Evolutionary conservation across 441 rosid species (phyloP).

Genomic region (Syzygium syzygioides): DNA sequence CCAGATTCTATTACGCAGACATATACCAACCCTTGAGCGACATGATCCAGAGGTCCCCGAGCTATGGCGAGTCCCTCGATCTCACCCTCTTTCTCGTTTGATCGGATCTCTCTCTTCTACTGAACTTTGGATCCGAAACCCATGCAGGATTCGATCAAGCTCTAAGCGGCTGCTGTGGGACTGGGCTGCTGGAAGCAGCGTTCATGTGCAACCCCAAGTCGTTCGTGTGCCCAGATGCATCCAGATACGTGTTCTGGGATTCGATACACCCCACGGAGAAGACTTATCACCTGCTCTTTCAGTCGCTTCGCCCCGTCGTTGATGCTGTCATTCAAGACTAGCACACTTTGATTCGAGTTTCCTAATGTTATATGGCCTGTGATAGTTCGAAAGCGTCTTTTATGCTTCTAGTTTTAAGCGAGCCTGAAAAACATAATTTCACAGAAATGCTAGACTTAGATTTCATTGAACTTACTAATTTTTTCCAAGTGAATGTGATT

Average conservation of each 20-base stretch:
- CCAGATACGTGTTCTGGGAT: constrained; percentile 71
- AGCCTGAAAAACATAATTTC: neutral
- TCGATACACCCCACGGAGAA: constrained; percentile 75
- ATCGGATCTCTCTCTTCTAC: neutral
- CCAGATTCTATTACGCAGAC: constrained; percentile 30
- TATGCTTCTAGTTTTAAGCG: neutral
- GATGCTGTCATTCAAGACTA: constrained; percentile 19
- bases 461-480: too few species aligned
- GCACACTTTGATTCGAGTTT: neutral
- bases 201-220: constrained; percentile 59
- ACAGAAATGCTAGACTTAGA: too few species aligned
- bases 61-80: constrained; percentile 26
- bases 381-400: neutral
- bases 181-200: constrained; percentile 54
- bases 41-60: constrained; percentile 32
- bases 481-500: neutral
- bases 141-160: constrained; percentile 48
- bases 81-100: neutral
- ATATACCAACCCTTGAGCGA: constrained; percentile 23
- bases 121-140: neutral
- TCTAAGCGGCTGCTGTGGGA: constrained; percentile 72
- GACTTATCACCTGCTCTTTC: constrained; percentile 28
- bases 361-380: neutral
- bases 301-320: constrained; percentile 12
- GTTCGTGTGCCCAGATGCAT: constrained; percentile 47